Percentiles rank a stretch among this genome's conserved stretches.
These are phyloP conservation scores for Candida methanosorbosa DNA, from an alignment of 805 yeast species.

Conservation along the genomic window DNA sequence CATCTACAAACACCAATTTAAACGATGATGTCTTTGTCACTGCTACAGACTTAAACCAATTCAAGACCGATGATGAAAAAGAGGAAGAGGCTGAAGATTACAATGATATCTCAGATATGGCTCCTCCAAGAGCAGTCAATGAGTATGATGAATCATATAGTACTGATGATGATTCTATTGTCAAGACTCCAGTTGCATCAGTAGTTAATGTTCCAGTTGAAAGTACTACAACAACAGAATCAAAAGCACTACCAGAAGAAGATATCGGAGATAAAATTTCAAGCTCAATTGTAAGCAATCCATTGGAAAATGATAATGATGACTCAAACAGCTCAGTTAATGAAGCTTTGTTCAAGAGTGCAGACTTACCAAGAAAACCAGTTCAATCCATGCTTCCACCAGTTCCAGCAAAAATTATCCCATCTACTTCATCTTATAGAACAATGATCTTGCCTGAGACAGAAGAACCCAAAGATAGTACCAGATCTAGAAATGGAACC, in stretches of 20 bases:
- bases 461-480: neutral
- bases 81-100: neutral
- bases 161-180: slow-evolving; percentile 8
- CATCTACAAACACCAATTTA: slow-evolving; percentile 10
- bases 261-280: too few species aligned
- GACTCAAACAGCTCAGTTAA: slow-evolving; percentile 1
- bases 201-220: too few species aligned
- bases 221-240: too few species aligned
- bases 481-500: neutral
- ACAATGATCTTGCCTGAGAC: neutral
- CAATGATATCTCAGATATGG: neutral
- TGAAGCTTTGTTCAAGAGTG: slow-evolving; percentile 1
- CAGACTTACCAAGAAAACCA: neutral
- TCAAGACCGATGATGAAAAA: neutral
- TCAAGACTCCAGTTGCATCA: slow-evolving; percentile 12
- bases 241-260: too few species aligned
- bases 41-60: slow-evolving; percentile 24
- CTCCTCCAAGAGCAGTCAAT: neutral
- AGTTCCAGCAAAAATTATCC: slow-evolving; percentile 1
- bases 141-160: slow-evolving; percentile 6
- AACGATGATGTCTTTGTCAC: slow-evolving; percentile 29
- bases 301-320: neutral
- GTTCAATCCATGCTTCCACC: neutral
- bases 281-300: too few species aligned
- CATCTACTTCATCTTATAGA: slow-evolving; percentile 5